Conservation (phyloP, 169 alveolate species). For the Plasmodium vinckei region DNA sequence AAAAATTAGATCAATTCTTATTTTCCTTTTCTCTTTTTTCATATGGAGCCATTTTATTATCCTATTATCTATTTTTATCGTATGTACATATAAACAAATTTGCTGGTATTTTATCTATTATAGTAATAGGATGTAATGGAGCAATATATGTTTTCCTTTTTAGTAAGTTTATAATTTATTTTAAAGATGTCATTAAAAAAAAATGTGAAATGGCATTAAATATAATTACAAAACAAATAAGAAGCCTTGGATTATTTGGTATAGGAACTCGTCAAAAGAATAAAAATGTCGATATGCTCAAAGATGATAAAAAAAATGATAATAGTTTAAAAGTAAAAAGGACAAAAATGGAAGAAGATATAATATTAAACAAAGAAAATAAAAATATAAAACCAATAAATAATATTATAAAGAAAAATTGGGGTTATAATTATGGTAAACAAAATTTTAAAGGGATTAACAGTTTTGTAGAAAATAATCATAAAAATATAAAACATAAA, state of each 20-base stretch:
- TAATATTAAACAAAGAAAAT: slow-evolving; percentile 17
- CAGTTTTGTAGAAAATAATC: background rate
- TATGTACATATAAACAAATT: slow-evolving; percentile 28
- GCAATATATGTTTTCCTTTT: slow-evolving; percentile 11
- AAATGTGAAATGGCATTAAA: background rate
- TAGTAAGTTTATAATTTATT: slow-evolving; percentile 7
- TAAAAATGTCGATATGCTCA: too few relatives aligned
- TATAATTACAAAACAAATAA: background rate
- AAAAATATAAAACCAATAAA: slow-evolving; percentile 26
- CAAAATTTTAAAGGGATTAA: background rate
- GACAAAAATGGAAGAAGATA: slow-evolving; percentile 30
- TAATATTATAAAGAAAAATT: slow-evolving; percentile 16
- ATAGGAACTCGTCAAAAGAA: too few relatives aligned
- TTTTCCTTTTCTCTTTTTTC: slow-evolving; percentile 30
- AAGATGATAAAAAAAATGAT: background rate
- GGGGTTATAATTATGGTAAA: slow-evolving; percentile 4
- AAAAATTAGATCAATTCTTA: slow-evolving; percentile 21
- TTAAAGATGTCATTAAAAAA: slow-evolving; percentile 7
- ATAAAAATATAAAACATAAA: background rate
- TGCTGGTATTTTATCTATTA: slow-evolving; percentile 7
- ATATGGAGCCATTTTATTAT: slow-evolving; percentile 31
- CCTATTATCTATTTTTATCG: slow-evolving; percentile 35
- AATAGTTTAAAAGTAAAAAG: slow-evolving; percentile 1
- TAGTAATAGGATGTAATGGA: slow-evolving; percentile 21
- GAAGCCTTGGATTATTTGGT: slow-evolving; percentile 5